These are phyloP conservation scores for Rhodamnia rubescens DNA, from an alignment of 345 rosid species.

Conservation along the genomic window DNA sequence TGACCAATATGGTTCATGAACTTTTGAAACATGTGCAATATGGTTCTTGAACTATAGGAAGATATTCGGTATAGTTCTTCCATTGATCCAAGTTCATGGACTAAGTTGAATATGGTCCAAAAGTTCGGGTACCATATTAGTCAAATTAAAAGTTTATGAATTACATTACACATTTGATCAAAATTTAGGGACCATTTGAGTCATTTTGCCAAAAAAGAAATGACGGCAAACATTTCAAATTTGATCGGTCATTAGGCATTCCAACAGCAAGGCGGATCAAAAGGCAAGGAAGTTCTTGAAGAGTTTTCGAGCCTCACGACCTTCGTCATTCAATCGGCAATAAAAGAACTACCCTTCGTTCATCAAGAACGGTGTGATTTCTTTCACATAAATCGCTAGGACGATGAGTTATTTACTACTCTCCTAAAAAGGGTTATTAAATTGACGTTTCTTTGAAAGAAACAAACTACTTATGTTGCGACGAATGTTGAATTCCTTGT, in stretches of 20 bases:
- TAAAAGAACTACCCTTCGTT: background rate
- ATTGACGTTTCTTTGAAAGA: background rate
- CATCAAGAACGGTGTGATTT: background rate
- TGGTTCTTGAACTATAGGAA: no score
- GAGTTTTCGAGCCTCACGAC: background rate
- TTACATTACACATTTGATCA: no score
- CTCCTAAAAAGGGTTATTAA: background rate
- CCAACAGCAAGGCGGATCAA: fast-evolving
- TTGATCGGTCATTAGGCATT: background rate
- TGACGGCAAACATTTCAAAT: background rate
- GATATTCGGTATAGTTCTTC: no score
- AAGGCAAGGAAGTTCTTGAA: background rate
- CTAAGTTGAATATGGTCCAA: no score
- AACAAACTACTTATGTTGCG: background rate
- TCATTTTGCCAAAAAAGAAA: no score
- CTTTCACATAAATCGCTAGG: background rate
- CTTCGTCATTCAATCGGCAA: background rate
- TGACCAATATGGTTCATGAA: no score
- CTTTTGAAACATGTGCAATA: no score
- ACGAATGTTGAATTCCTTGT: background rate
- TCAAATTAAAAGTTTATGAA: no score
- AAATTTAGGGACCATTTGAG: no score
- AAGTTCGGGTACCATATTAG: no score
- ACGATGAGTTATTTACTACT: background rate
- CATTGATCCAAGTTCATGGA: no score